Evolutionary conservation across 2,329 filamentous ascomycete genomes (phyloP).

Genomic region (Exophiala oligosperma): DNA sequence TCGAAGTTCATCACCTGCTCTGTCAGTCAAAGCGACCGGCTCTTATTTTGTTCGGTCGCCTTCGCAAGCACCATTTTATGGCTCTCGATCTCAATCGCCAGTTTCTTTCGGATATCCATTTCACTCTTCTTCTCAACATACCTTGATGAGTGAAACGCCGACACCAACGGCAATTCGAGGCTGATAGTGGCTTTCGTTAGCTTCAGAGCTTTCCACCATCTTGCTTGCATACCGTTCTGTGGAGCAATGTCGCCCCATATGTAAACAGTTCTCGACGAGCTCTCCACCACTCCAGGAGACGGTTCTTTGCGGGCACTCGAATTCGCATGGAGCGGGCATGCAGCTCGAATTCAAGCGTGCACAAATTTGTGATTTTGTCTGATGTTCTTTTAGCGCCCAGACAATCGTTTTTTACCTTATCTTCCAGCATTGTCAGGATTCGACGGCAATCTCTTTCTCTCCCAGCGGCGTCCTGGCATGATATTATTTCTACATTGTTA

Average conservation of each 20-base stretch:
- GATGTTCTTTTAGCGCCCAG: constrained; percentile 29
- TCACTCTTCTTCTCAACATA: constrained; percentile 40
- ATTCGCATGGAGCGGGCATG: constrained; percentile 2
- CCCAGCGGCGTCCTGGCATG: constrained; percentile 5
- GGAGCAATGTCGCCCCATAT: not conserved
- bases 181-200: constrained; percentile 16
- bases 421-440: constrained; percentile 13
- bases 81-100: constrained; percentile 41
- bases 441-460: constrained; percentile 4
- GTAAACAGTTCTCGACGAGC: not conserved
- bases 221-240: not conserved
- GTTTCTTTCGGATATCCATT: constrained; percentile 45
- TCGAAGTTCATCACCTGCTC: constrained; percentile 20
- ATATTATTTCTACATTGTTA: constrained; percentile 14
- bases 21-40: constrained; percentile 27
- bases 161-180: constrained; percentile 45
- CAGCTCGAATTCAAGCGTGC: constrained; percentile 9
- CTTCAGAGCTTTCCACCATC: constrained; percentile 4
- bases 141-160: constrained; percentile 47
- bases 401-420: constrained; percentile 11
- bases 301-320: constrained; percentile 6
- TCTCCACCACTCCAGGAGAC: constrained; percentile 9
- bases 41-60: constrained; percentile 41
- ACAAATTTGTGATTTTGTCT: constrained; percentile 21
- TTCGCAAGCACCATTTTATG: constrained; percentile 43